phyloP scores from a whole-genome alignment of 2,329 filamentous ascomycete species.

The Cladosporium velox region DNA sequence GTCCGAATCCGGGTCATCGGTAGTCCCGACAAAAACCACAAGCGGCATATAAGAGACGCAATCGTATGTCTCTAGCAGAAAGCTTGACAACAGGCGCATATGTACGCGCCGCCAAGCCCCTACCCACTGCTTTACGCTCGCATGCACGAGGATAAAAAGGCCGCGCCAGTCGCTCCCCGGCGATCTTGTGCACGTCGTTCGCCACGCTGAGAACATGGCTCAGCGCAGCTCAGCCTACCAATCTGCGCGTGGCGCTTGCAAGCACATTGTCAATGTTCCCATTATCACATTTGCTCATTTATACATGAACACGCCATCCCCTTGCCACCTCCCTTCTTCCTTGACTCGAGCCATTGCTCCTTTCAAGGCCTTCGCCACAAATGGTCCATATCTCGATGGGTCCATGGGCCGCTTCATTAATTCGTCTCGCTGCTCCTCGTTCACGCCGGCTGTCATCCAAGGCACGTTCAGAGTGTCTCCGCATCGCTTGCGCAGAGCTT shows the following conservation, averaged over 20 bases:
- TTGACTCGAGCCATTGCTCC: conserved; percentile 4
- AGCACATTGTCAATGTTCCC: not conserved
- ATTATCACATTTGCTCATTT: not conserved
- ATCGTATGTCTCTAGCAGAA: conserved; percentile 6
- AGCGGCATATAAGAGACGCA: conserved; percentile 3
- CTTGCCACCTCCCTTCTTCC: conserved; percentile 3
- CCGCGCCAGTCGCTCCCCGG: not conserved
- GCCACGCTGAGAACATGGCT: not conserved
- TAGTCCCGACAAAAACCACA: not conserved
- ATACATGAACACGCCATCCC: conserved; percentile 15
- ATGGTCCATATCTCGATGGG: not conserved
- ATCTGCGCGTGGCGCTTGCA: not conserved
- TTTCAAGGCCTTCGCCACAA: not conserved
- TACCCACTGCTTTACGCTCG: not conserved
- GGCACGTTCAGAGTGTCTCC: not conserved
- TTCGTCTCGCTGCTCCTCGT: conserved; percentile 1
- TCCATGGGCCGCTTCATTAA: not conserved
- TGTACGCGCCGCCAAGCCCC: not conserved
- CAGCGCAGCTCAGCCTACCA: no score
- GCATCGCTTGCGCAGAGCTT: conserved; percentile 6
- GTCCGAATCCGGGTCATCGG: not conserved
- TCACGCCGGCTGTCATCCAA: conserved; percentile 5
- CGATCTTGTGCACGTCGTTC: not conserved
- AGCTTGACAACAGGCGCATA: not conserved
- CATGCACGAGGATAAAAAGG: not conserved